These are phyloP conservation scores for Penicillium expansum DNA, from an alignment of 2,329 filamentous ascomycete species.

Conservation along the genomic window DNA sequence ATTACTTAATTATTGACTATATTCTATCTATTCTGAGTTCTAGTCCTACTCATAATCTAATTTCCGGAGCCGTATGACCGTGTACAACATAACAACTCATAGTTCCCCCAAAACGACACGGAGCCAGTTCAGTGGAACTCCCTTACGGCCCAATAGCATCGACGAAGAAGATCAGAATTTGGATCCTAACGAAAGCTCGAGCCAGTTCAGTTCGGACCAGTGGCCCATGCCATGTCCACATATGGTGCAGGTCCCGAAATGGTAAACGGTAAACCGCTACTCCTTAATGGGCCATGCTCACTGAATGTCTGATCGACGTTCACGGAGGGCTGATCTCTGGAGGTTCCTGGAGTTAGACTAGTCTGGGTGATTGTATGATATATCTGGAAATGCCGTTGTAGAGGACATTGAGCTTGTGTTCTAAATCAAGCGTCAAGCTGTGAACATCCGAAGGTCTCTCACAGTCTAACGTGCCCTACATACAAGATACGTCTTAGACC, in stretches of 20 bases:
- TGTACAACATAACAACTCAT: neutral
- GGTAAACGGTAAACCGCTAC: neutral
- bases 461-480: neutral
- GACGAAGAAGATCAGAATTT: slow-evolving; percentile 6
- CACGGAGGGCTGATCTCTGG: neutral
- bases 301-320: neutral
- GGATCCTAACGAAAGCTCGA: slow-evolving; percentile 2
- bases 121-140: slow-evolving; percentile 15
- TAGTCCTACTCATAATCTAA: neutral
- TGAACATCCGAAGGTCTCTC: neutral
- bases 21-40: neutral
- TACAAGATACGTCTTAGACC: neutral
- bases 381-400: neutral
- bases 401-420: neutral
- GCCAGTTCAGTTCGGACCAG: neutral
- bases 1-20: neutral
- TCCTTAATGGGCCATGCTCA: neutral
- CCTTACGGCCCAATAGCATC: slow-evolving; percentile 12
- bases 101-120: neutral
- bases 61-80: neutral
- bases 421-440: neutral
- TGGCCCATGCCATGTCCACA: neutral
- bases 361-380: neutral
- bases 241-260: neutral
- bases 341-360: neutral